Conservation (phyloP, 1,284 basidiomycete species). For the Cystobasidium slooffiae region DNA sequence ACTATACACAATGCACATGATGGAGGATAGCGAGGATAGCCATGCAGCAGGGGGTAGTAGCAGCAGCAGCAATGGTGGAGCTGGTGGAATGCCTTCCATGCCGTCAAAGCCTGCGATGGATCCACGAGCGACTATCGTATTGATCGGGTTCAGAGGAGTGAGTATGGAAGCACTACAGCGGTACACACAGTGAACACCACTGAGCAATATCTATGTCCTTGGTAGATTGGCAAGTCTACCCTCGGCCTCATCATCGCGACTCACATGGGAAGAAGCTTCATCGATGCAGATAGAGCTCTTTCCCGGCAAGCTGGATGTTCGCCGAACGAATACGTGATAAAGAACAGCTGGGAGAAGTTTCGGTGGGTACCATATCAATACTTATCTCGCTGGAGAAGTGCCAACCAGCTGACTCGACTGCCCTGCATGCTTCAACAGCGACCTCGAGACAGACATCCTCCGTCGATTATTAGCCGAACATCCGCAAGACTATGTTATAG, state of each 20-base stretch:
- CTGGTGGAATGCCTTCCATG: not conserved
- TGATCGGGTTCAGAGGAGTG: conserved; percentile 25
- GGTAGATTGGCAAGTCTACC: conserved; percentile 51
- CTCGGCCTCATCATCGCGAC: conserved; percentile 52
- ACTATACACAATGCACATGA: conserved; percentile 8
- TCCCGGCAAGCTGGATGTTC: conserved; percentile 25
- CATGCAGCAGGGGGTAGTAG: not conserved
- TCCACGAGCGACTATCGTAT: conserved; percentile 20
- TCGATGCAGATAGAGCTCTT: conserved; percentile 49
- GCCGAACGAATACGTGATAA: conserved; percentile 38
- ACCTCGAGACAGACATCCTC: conserved; percentile 37
- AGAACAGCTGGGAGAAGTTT: conserved; percentile 46
- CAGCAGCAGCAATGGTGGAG: not conserved
- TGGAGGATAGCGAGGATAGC: not conserved
- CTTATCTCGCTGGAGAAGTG: not conserved
- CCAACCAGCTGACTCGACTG: not conserved
- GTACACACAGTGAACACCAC: not conserved
- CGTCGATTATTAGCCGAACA: conserved; percentile 24
- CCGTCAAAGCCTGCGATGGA: not conserved
- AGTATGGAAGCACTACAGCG: not conserved
- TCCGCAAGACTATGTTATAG: conserved; percentile 38
- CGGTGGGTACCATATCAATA: conserved; percentile 8
- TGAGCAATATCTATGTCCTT: not conserved
- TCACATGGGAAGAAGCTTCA: conserved; percentile 49
- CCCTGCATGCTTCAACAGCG: conserved; percentile 2